Evolutionary conservation across 2,329 filamentous ascomycete genomes (phyloP).

Genomic region (Penicillium sp.): DNA sequence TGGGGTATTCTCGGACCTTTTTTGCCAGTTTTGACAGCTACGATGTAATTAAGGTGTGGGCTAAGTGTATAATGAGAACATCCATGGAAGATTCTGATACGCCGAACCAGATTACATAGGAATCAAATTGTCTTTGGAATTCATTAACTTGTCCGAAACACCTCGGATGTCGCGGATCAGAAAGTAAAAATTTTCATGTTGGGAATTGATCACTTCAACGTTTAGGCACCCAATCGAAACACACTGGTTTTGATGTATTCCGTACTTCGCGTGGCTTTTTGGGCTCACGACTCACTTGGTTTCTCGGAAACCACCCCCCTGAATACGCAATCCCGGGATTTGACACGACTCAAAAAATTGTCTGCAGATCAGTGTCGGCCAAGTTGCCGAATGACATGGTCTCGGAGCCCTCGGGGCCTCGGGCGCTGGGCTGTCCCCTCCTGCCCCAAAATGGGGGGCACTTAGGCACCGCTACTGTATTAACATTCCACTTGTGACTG

Average conservation of each 20-base stretch:
- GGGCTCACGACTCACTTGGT: background rate
- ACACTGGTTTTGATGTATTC: too few relatives aligned
- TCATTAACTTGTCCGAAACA: background rate
- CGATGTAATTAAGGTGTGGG: background rate
- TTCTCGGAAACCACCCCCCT: background rate
- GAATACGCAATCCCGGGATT: conserved; percentile 1
- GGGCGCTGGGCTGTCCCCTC: background rate
- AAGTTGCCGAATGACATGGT: background rate
- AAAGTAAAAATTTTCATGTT: background rate
- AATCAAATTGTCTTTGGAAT: background rate
- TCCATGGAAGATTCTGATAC: background rate
- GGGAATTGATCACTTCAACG: background rate
- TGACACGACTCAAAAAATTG: conserved; percentile 1
- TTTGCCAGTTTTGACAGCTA: background rate
- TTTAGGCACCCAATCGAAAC: too few relatives aligned
- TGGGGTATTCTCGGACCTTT: conserved; percentile 17
- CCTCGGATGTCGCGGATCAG: background rate
- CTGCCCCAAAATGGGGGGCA: background rate
- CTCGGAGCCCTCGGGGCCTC: background rate
- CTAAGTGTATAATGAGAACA: background rate
- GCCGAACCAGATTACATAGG: background rate
- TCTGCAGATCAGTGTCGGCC: conserved; percentile 1
- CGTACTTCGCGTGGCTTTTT: background rate
- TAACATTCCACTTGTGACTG: background rate
- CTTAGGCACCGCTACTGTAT: background rate